A percentile compares a stretch with the other conserved stretches of the same genome.
phyloP scores from a whole-genome alignment of 2,329 filamentous ascomycete species.

The Ampelomyces quisqualis region DNA sequence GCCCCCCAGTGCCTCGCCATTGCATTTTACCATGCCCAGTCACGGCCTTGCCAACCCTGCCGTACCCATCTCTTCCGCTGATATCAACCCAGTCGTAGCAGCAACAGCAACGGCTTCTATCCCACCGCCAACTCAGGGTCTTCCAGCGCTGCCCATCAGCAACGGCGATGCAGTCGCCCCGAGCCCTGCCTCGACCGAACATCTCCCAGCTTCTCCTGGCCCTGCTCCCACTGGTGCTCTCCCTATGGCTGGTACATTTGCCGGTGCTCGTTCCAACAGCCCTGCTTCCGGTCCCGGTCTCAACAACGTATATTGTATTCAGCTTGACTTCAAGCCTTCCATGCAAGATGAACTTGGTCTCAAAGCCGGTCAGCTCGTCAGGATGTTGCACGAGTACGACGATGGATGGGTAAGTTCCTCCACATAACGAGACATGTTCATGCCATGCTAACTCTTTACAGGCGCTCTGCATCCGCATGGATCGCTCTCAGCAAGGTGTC shows the following conservation, averaged over 20 bases:
- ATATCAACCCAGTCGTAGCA: slow-evolving; percentile 44
- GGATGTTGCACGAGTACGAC: slow-evolving; percentile 92
- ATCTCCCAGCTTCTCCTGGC: slow-evolving; percentile 56
- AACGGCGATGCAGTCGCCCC: slow-evolving; percentile 50
- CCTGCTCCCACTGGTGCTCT: slow-evolving; percentile 44
- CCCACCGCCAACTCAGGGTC: slow-evolving; percentile 32
- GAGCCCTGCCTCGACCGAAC: slow-evolving; percentile 64
- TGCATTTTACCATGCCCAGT: slow-evolving; percentile 27
- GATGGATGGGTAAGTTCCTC: slow-evolving; percentile 97
- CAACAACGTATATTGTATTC: slow-evolving; percentile 81
- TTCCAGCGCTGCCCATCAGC: slow-evolving; percentile 49
- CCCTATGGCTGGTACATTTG: slow-evolving; percentile 56
- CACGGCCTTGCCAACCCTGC: slow-evolving; percentile 36
- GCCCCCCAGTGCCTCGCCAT: slow-evolving; percentile 23
- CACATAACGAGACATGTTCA: not conserved
- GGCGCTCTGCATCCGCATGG: slow-evolving; percentile 88
- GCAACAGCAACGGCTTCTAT: slow-evolving; percentile 23
- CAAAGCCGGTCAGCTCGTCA: slow-evolving; percentile 76
- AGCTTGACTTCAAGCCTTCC: slow-evolving; percentile 90
- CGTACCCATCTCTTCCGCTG: slow-evolving; percentile 46
- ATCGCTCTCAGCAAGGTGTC: slow-evolving; percentile 89
- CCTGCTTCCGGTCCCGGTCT: slow-evolving; percentile 45
- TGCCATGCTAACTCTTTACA: slow-evolving; percentile 43
- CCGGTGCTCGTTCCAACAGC: slow-evolving; percentile 63
- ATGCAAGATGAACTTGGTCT: slow-evolving; percentile 90